Conservation (phyloP, 371 early-diverging fungal species). For the Mortierella polycephala region DNA sequence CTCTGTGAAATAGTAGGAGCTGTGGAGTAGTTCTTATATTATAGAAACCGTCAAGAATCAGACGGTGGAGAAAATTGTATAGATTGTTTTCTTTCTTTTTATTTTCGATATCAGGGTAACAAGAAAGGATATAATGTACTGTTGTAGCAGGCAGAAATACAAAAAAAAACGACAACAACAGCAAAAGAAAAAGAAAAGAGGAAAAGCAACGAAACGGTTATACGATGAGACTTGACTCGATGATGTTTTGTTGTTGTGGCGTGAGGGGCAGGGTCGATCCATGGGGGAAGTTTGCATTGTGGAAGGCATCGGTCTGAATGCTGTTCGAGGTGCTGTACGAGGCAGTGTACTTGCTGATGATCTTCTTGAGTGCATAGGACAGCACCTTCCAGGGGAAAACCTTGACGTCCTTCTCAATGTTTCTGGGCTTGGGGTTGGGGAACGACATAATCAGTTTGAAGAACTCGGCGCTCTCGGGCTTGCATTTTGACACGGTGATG, state of each 20-base stretch:
- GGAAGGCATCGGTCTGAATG: slow-evolving; percentile 59
- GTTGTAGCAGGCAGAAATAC: neutral
- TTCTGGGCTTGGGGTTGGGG: slow-evolving; percentile 85
- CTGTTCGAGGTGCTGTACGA: slow-evolving; percentile 61
- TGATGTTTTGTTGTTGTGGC: slow-evolving; percentile 39
- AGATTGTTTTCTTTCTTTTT: neutral
- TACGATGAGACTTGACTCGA: slow-evolving; percentile 45
- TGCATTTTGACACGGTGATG: slow-evolving; percentile 81
- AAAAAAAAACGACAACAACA: slow-evolving; percentile 2
- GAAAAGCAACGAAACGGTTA: slow-evolving; percentile 2
- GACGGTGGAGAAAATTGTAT: too few species aligned
- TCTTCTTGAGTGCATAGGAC: slow-evolving; percentile 76
- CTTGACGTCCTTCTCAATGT: slow-evolving; percentile 90
- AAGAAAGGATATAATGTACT: neutral
- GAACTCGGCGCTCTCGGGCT: slow-evolving; percentile 77
- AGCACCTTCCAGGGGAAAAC: slow-evolving; percentile 82
- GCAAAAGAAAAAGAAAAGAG: slow-evolving; percentile 3
- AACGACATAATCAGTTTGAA: slow-evolving; percentile 87
- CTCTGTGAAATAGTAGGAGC: too few species aligned
- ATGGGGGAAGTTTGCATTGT: slow-evolving; percentile 54
- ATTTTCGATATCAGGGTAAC: neutral
- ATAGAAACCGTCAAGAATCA: too few species aligned
- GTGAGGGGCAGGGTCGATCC: slow-evolving; percentile 52
- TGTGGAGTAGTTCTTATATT: too few species aligned
- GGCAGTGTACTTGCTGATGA: slow-evolving; percentile 75